Base-by-base conservation (phyloP, 75 land plant species). In the Pinus taeda region DNA sequence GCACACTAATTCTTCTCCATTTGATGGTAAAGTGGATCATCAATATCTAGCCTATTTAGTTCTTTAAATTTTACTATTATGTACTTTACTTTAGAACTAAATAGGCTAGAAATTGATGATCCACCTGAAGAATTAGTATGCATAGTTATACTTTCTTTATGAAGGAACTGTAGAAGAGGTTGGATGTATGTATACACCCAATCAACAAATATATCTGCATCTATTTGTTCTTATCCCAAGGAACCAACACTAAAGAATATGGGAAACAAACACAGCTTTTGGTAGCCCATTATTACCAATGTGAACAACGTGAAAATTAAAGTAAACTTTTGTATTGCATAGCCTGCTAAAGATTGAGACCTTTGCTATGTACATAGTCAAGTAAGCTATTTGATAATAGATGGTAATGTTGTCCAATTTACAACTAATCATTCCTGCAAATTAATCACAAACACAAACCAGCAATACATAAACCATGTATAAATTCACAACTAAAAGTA, bases 1-100 rank as follows among this genome's bases (percentile, higher is more conserved):
- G n/a, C n/a, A n/a, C n/a, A n/a, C n/a, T n/a, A n/a, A n/a, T n/a
- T n/a, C n/a, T n/a, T n/a, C n/a, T n/a, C n/a, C n/a, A n/a, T n/a
- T n/a, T n/a, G n/a, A n/a, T n/a, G n/a, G n/a, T n/a, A n/a, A 90
- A 5, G 76, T 95, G 57, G 96, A 95, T 77, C 93, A 95, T 82
- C 81, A n/a, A n/a, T n/a, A n/a, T n/a, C n/a, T n/a, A n/a, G n/a
- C n/a, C n/a, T n/a, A n/a, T n/a, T n/a, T n/a, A n/a, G n/a, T n/a
- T n/a, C n/a, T n/a, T n/a, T n/a, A n/a, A n/a, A n/a, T n/a, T n/a
- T n/a, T n/a, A n/a, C n/a, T n/a, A n/a, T n/a, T n/a, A n/a, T n/a
- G n/a, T n/a, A n/a, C n/a, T n/a, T n/a, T n/a, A n/a, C n/a, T n/a
- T n/a, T n/a, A n/a, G n/a, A n/a, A n/a, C n/a, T n/a, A n/a, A n/a